These are phyloP conservation scores for Apiospora marii DNA, from an alignment of 2,329 filamentous ascomycete species.

Conservation along the genomic window DNA sequence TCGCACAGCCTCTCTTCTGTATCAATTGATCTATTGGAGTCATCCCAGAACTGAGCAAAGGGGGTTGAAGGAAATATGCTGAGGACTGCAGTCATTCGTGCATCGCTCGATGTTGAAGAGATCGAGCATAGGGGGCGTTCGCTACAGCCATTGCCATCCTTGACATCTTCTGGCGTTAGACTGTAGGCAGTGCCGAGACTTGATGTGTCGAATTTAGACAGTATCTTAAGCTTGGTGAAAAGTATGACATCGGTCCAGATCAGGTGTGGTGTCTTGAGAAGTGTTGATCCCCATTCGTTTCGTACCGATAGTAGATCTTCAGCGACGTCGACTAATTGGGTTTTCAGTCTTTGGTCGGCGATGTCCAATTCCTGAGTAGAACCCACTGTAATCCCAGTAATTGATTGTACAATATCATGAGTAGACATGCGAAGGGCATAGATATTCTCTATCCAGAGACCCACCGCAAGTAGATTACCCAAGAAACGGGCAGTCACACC, in stretches of 20 bases:
- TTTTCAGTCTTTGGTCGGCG: neutral
- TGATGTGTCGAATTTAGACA: neutral
- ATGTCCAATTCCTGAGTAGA: neutral
- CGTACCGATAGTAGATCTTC: neutral
- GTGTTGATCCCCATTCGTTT: neutral
- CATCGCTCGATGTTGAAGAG: neutral
- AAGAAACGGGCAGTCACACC: neutral
- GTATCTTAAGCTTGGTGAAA: neutral
- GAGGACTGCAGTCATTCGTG: neutral
- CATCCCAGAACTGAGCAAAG: neutral
- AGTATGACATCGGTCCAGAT: neutral
- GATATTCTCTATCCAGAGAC: neutral
- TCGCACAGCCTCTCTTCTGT: neutral
- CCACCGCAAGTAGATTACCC: neutral
- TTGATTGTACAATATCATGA: neutral
- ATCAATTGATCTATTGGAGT: too few species aligned
- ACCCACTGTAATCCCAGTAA: neutral
- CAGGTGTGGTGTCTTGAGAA: neutral
- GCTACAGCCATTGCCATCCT: neutral
- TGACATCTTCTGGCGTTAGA: neutral
- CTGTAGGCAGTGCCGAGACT: neutral
- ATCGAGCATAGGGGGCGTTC: neutral
- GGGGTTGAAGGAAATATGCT: neutral
- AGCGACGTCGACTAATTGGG: neutral
- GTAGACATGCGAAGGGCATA: neutral